Evolutionary conservation across 1,284 basidiomycete genomes (phyloP), one percentile per base, ranked within the genome.

Genomic region (Meripilus lineatus): DNA sequence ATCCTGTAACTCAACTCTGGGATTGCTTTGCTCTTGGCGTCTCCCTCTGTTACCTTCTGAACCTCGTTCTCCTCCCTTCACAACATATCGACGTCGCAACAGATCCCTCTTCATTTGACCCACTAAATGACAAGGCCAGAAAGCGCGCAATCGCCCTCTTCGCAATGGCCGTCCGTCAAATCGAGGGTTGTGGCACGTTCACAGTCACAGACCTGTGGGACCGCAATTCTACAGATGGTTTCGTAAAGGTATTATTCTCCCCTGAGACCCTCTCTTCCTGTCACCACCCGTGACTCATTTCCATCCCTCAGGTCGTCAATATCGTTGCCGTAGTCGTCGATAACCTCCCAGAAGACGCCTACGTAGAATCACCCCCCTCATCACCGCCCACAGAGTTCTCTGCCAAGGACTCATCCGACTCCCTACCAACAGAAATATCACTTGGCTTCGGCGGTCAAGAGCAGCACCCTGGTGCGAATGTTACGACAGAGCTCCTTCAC

Each of bases 11-110:
- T 33, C 91, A 94, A 65, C 81, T 97, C 40, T 94, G 93, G 84
- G 90, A 94, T 61, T 83, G 89, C 61, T 89, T 99, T 67, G 85
- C 92, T 28, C 79, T 94, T 34, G 95, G 96, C 49, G 85, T 91
- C 25, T 88, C 94, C 28, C 85, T 99, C 50, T 95, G 93, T 70
- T 93, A 87, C 68, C 84, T 99, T 56, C 95, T 90, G 75, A 96
- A 99, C 69, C 81, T 87, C 58, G 82, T 95, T 46, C 81, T 87
- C 58, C 82, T 95, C 46, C 87, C 88, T 23, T 71, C 76, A 46
- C 63, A 75, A 8, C 77, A 78, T 46, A 72, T 75, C 50, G 75
- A 79, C 35, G 86, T 81, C 64, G 74, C 78, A 51, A 78, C 88
- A 58, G 77, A 81, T 61, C 89, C 85, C 5, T 72, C 81, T 25